Conservation (phyloP, 2,329 filamentous ascomycete genomes). For the Aspergillus brunneoviolaceus region DNA sequence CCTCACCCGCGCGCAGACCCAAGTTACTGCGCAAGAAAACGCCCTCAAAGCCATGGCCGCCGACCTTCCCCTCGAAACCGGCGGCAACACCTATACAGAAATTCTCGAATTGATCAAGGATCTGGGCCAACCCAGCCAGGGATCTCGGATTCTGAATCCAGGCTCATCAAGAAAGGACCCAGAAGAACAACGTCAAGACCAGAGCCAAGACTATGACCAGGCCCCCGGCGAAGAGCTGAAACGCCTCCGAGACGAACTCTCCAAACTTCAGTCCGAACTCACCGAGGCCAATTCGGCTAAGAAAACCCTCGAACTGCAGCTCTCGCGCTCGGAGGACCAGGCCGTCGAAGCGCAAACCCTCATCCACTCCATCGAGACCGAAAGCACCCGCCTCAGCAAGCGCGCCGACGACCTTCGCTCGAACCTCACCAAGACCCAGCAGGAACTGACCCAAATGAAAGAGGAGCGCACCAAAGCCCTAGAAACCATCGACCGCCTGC, state of each 20-base stretch:
- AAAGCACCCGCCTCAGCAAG: conserved; percentile 38
- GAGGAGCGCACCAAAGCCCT: conserved; percentile 34
- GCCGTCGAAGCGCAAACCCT: conserved; percentile 38
- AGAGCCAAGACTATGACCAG: conserved; percentile 15
- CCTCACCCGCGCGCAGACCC: conserved; percentile 34
- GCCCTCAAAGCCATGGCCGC: conserved; percentile 39
- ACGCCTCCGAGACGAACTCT: conserved; percentile 29
- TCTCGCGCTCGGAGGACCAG: conserved; percentile 37
- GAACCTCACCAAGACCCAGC: conserved; percentile 32
- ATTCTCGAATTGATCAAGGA: conserved; percentile 42
- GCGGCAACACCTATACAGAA: conserved; percentile 38
- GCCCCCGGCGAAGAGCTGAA: conserved; percentile 16
- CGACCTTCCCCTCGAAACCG: conserved; percentile 33
- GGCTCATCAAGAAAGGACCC: neutral
- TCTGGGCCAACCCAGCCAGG: conserved; percentile 25
- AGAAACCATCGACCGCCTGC: conserved; percentile 31
- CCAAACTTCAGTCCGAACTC: conserved; percentile 30
- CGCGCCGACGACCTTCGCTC: conserved; percentile 37
- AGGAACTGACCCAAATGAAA: conserved; percentile 30
- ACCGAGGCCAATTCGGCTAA: conserved; percentile 29
- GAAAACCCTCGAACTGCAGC: conserved; percentile 36
- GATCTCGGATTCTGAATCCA: conserved; percentile 15
- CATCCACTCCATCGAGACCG: conserved; percentile 39
- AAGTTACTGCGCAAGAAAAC: conserved; percentile 38
- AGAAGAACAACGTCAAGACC: conserved; percentile 2